A percentile compares a stretch with the other conserved stretches of the same genome.
These are phyloP conservation scores for Phytophthora foliorum DNA, from an alignment of 352 stramenopile species.

Conservation along the genomic window DNA sequence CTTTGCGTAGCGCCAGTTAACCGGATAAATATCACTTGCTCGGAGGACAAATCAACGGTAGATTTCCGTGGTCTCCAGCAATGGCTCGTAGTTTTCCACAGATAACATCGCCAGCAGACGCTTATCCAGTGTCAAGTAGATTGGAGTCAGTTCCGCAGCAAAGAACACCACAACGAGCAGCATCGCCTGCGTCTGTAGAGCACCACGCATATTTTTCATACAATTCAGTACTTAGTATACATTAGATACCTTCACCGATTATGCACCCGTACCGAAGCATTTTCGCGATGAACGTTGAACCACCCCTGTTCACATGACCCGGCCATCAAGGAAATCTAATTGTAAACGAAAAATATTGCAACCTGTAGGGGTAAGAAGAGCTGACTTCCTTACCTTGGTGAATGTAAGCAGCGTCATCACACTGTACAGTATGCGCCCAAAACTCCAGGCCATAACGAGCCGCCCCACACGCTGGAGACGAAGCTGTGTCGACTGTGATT, in stretches of 20 bases:
- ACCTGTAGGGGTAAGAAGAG: not conserved
- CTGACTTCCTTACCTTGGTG: constrained; percentile 62
- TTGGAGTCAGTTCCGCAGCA: constrained; percentile 77
- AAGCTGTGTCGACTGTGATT: constrained; percentile 66
- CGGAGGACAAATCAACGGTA: constrained; percentile 44
- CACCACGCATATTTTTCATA: not conserved
- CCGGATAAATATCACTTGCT: constrained; percentile 30
- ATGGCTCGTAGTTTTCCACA: constrained; percentile 81
- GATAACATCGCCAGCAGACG: constrained; percentile 82
- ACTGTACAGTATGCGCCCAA: constrained; percentile 89
- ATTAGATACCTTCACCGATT: not conserved
- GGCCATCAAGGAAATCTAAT: too few species aligned
- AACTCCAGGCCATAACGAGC: constrained; percentile 85
- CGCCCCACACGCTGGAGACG: constrained; percentile 68
- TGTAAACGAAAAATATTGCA: not conserved
- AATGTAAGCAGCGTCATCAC: constrained; percentile 91
- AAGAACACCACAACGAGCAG: constrained; percentile 86
- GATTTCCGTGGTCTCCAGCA: constrained; percentile 70
- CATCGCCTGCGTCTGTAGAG: constrained; percentile 80
- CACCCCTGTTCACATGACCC: constrained; percentile 57
- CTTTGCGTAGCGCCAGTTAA: not conserved
- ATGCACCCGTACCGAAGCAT: constrained; percentile 57
- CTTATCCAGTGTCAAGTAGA: constrained; percentile 84
- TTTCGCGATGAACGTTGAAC: constrained; percentile 84
- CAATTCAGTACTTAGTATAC: not conserved